These are phyloP conservation scores for Calocybe cyanea DNA, from an alignment of 768 basidiomycete species.

Conservation along the genomic window DNA sequence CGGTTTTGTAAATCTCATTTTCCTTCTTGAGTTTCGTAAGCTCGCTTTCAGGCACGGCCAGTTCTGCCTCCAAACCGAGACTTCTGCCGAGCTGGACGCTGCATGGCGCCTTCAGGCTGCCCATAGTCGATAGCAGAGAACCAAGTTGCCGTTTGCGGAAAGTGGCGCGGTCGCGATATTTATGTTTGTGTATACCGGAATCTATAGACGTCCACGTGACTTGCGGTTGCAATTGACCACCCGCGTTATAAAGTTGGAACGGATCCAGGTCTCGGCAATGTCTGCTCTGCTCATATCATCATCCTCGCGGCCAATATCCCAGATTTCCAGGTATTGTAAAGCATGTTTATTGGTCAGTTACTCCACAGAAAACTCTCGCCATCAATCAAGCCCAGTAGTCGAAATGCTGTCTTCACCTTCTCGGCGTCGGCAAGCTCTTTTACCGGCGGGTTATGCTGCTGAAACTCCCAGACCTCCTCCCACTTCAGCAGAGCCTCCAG, in stretches of 20 bases:
- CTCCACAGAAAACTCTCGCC: conserved; percentile 11
- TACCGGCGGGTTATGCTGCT: background rate
- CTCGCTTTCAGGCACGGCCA: background rate
- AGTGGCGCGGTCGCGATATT: conserved; percentile 4
- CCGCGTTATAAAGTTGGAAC: background rate
- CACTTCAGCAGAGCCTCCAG: conserved; percentile 15
- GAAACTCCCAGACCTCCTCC: conserved; percentile 12
- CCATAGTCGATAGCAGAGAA: conserved; percentile 1
- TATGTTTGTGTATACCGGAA: conserved; percentile 7
- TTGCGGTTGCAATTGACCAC: background rate
- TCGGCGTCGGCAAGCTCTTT: too few relatives aligned
- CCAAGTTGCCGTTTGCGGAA: conserved; percentile 4
- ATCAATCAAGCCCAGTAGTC: background rate
- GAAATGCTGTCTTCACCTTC: too few relatives aligned
- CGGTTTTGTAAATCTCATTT: conserved; percentile 14
- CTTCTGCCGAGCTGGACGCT: background rate
- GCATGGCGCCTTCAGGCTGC: background rate
- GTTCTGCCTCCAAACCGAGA: background rate
- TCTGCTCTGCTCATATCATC: conserved; percentile 7
- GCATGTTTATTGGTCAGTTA: conserved; percentile 7
- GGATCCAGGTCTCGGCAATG: conserved; percentile 1
- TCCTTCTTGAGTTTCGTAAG: conserved; percentile 13
- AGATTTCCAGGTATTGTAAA: conserved; percentile 1
- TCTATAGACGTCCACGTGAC: conserved; percentile 1
- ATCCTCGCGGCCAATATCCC: conserved; percentile 6